Evolutionary conservation across 2,329 filamentous ascomycete species (phyloP).

Genomic region (Fusarium equiseti): DNA sequence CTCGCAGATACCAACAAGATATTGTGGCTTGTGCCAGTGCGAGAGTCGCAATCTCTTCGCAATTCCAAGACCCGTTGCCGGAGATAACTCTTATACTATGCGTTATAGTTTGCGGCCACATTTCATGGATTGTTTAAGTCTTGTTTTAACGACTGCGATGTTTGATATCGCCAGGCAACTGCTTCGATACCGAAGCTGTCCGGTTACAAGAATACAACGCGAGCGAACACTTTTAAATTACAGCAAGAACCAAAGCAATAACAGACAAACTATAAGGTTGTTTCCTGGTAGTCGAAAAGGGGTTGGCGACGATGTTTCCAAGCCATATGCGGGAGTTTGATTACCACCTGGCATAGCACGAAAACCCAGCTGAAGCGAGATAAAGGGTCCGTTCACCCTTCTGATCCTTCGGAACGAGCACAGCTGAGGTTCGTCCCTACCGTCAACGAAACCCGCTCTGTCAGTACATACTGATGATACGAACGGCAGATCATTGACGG

Average conservation of each 20-base stretch:
- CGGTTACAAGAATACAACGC: conserved; percentile 38
- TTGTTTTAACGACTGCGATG: conserved; percentile 24
- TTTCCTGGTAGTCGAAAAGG: conserved; percentile 32
- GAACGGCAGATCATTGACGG: conserved; percentile 18
- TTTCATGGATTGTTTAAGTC: conserved; percentile 5
- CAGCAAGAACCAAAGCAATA: conserved; percentile 35
- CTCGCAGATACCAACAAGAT: conserved; percentile 30
- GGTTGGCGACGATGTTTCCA: conserved; percentile 24
- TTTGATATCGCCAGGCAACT: conserved; percentile 37
- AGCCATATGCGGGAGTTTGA: conserved; percentile 39
- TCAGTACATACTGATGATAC: conserved; percentile 3
- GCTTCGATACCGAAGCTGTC: conserved; percentile 31
- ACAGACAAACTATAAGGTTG: conserved; percentile 29
- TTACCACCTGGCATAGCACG: conserved; percentile 40
- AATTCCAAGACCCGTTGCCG: conserved; percentile 26
- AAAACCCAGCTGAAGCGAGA: conserved; percentile 32
- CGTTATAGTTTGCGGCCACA: conserved; percentile 18
- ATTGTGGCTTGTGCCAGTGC: conserved; percentile 37
- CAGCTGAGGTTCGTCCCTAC: conserved; percentile 11
- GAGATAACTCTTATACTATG: conserved; percentile 35
- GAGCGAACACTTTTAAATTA: conserved; percentile 25
- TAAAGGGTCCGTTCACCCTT: conserved; percentile 38
- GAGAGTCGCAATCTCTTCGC: conserved; percentile 32
- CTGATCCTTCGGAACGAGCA: conserved; percentile 14
- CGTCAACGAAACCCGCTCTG: conserved; percentile 7